phyloP scores from a whole-genome alignment of 495 filamentous ascomycete genomes.

The Neurospora pannonica region DNA sequence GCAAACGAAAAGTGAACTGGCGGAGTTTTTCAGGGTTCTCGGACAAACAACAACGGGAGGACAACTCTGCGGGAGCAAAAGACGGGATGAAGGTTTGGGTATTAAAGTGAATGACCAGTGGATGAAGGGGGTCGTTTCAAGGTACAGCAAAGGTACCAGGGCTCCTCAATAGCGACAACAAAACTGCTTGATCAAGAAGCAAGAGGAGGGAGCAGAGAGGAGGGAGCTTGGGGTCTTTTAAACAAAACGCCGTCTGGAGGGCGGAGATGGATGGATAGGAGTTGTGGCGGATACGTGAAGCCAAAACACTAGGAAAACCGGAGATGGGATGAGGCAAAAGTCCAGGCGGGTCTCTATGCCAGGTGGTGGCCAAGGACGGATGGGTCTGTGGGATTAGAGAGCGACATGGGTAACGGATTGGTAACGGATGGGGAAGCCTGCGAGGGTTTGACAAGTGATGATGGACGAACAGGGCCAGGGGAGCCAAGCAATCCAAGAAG shows the following conservation, averaged over 20 bases:
- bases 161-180: slow-evolving; percentile 33
- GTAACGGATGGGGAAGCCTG: neutral
- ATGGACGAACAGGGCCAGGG: neutral
- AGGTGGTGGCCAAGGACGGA: slow-evolving; percentile 9
- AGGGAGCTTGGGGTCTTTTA: slow-evolving; percentile 14
- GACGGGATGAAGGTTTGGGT: neutral
- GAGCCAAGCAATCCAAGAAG: neutral
- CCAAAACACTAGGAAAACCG: slow-evolving; percentile 2
- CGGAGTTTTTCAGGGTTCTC: neutral
- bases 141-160: slow-evolving; percentile 25
- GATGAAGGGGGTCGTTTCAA: slow-evolving; percentile 6
- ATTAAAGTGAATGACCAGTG: neutral
- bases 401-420: neutral
- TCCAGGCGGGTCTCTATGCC: neutral
- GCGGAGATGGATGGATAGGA: neutral
- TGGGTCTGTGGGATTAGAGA: neutral
- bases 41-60: neutral
- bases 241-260: slow-evolving; percentile 12
- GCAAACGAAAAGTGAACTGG: neutral
- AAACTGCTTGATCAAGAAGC: slow-evolving; percentile 18
- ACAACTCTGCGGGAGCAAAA: neutral
- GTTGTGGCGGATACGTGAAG: neutral
- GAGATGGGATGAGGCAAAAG: slow-evolving; percentile 23
- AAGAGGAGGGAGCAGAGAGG: neutral
- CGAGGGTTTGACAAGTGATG: neutral